phyloP scores from a whole-genome alignment of 768 basidiomycete species.

The Boletus speciosus region DNA sequence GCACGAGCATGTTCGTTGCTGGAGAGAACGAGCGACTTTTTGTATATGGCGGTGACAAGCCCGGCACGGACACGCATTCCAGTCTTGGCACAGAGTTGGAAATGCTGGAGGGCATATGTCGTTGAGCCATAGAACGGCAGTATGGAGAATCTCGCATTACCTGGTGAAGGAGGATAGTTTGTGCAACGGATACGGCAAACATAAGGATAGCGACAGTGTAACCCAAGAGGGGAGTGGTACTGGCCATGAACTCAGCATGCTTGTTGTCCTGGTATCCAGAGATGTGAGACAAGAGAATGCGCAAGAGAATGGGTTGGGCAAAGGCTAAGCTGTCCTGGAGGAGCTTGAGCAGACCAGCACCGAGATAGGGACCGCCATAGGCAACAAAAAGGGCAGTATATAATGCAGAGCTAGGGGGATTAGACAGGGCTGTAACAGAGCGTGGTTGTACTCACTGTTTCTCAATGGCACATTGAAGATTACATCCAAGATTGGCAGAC shows the following conservation, averaged over 20 bases:
- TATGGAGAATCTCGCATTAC: slow-evolving; percentile 31
- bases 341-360: slow-evolving; percentile 68
- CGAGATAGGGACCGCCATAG: slow-evolving; percentile 73
- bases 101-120: slow-evolving; percentile 51
- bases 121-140: neutral
- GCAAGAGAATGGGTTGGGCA: slow-evolving; percentile 82
- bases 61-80: slow-evolving; percentile 94
- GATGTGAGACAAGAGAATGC: slow-evolving; percentile 77
- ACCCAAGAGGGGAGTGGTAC: slow-evolving; percentile 53
- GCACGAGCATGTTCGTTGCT: slow-evolving; percentile 80
- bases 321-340: slow-evolving; percentile 79
- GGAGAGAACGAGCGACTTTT: slow-evolving; percentile 79
- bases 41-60: slow-evolving; percentile 78
- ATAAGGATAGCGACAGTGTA: slow-evolving; percentile 73
- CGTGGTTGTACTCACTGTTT: slow-evolving; percentile 49
- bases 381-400: slow-evolving; percentile 72
- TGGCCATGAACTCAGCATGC: slow-evolving; percentile 20
- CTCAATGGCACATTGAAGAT: slow-evolving; percentile 58
- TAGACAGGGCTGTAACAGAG: neutral
- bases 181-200: slow-evolving; percentile 73
- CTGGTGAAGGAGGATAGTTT: slow-evolving; percentile 79
- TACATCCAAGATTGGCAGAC: slow-evolving; percentile 60
- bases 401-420: slow-evolving; percentile 49
- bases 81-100: slow-evolving; percentile 74
- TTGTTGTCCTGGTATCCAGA: slow-evolving; percentile 63